These are phyloP conservation scores for Leishmania mexicana DNA, from an alignment of 208 protist species.

Conservation along the genomic window DNA sequence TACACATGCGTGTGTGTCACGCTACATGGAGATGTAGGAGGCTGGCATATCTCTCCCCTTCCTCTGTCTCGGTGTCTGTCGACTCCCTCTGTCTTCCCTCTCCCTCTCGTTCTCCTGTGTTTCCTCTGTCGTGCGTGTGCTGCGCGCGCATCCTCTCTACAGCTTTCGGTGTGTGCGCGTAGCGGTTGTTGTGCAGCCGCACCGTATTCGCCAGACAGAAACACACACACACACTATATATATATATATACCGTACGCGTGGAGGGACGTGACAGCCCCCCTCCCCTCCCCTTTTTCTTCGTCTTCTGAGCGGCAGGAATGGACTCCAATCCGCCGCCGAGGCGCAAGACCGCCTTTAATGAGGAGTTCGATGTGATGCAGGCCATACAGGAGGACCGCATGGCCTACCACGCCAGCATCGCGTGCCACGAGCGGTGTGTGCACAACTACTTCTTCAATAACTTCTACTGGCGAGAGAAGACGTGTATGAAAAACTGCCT, in stretches of 20 bases:
- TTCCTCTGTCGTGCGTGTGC: not conserved
- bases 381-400: constrained; percentile 88
- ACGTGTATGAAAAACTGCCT: constrained; percentile 90
- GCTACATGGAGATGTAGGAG: not conserved
- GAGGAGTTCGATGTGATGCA: constrained; percentile 87
- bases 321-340: constrained; percentile 29
- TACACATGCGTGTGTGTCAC: not conserved
- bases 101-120: not conserved
- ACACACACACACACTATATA: not conserved
- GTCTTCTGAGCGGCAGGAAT: constrained; percentile 13
- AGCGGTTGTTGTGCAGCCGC: not conserved
- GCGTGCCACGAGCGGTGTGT: constrained; percentile 87
- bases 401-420: constrained; percentile 72
- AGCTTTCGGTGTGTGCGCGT: not conserved
- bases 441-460: constrained; percentile 75
- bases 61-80: not conserved
- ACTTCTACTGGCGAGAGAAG: constrained; percentile 77
- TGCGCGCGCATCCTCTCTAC: not conserved
- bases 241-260: not conserved
- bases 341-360: constrained; percentile 58
- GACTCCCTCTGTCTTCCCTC: not conserved
- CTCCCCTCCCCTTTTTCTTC: constrained; percentile 1
- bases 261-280: not conserved
- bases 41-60: not conserved
- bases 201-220: not conserved